A percentile compares a stretch with the other conserved stretches of the same genome.
These are phyloP conservation scores for Botryosphaeria dothidea DNA, from an alignment of 2,329 filamentous ascomycete genomes.

Conservation along the genomic window DNA sequence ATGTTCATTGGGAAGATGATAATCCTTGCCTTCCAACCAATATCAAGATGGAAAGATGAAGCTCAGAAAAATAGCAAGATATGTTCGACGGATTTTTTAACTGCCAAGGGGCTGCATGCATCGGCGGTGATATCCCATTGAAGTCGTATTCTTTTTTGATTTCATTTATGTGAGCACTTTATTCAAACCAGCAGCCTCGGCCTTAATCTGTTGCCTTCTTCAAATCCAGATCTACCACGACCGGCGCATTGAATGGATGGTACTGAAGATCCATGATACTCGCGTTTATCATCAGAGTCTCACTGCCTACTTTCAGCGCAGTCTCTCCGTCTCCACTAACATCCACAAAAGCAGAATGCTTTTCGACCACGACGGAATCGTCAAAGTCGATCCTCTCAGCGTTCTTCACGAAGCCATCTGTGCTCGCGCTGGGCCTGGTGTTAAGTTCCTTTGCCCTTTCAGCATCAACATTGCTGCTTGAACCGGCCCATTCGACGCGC, in stretches of 20 bases:
- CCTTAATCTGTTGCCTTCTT: neutral
- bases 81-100: too few relatives aligned
- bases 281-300: conserved; percentile 61
- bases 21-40: too few relatives aligned
- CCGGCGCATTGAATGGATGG: conserved; percentile 53
- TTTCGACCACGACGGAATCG: conserved; percentile 24
- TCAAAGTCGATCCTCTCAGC: conserved; percentile 23
- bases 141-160: too few relatives aligned
- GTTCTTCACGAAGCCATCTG: neutral
- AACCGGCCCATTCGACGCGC: conserved; percentile 39
- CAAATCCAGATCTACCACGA: conserved; percentile 57
- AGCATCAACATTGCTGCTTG: conserved; percentile 20
- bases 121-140: too few relatives aligned
- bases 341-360: conserved; percentile 33
- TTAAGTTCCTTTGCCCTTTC: neutral
- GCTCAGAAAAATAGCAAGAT: too few relatives aligned
- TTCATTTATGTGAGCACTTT: too few relatives aligned
- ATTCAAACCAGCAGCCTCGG: too few relatives aligned
- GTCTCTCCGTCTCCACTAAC: conserved; percentile 28
- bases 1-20: too few relatives aligned
- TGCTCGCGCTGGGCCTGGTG: neutral
- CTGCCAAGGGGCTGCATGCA: too few relatives aligned
- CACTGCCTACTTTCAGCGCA: conserved; percentile 46
- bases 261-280: conserved; percentile 56
- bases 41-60: too few relatives aligned